Conservation (phyloP, 1,284 basidiomycete species). For the Ustilago curta region DNA sequence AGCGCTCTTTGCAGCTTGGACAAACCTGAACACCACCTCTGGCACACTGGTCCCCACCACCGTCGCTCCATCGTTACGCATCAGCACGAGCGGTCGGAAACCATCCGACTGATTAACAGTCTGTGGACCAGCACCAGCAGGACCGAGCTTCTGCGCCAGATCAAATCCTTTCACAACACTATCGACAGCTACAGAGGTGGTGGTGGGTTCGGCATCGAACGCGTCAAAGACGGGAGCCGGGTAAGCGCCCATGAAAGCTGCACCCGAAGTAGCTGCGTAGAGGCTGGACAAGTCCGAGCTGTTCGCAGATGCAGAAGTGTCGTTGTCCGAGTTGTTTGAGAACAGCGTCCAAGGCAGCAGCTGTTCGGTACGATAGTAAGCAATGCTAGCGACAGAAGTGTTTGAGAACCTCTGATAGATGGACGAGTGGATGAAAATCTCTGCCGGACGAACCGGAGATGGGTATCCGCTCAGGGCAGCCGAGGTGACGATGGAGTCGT, state of each 20-base stretch:
- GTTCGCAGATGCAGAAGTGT: conserved; percentile 8
- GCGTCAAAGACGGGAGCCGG: conserved; percentile 37
- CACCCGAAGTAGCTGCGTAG: conserved; percentile 22
- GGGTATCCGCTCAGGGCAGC: conserved; percentile 30
- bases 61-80: conserved; percentile 48
- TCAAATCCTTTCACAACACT: conserved; percentile 31
- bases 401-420: conserved; percentile 45
- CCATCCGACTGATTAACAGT: conserved; percentile 26
- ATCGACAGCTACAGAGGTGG: conserved; percentile 25
- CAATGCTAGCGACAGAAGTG: conserved; percentile 44
- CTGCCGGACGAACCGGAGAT: conserved; percentile 29
- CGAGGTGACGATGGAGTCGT: conserved; percentile 38
- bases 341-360: conserved; percentile 40
- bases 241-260: conserved; percentile 33
- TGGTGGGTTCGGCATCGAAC: conserved; percentile 30
- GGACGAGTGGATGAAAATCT: conserved; percentile 45
- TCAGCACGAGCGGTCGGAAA: conserved; percentile 46
- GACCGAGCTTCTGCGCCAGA: conserved; percentile 32
- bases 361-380: conserved; percentile 40
- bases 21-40: conserved; percentile 38
- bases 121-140: conserved; percentile 1
- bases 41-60: conserved; percentile 32
- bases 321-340: conserved; percentile 3
- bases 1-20: conserved; percentile 42
- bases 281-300: conserved; percentile 23